phyloP scores from a whole-genome alignment of 495 filamentous ascomycete genomes.

The Xylaria intraflava region DNA sequence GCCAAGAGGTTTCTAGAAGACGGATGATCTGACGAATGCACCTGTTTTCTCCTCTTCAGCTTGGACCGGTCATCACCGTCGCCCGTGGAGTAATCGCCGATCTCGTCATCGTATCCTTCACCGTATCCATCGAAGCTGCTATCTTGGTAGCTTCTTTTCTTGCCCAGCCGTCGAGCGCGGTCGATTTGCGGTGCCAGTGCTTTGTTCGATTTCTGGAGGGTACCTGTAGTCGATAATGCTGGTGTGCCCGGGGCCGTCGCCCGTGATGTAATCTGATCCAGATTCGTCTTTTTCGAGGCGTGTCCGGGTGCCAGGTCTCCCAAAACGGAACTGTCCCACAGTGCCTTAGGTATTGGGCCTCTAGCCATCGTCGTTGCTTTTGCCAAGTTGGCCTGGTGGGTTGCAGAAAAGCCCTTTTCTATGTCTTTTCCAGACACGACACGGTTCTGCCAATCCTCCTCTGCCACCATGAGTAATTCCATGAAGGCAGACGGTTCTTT shows the following conservation, averaged over 20 bases:
- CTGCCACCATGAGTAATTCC: constrained; percentile 43
- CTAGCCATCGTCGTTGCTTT: constrained; percentile 44
- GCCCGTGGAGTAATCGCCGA: constrained; percentile 47
- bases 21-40: constrained; percentile 27
- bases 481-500: constrained; percentile 35
- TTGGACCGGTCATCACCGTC: constrained; percentile 44
- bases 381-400: constrained; percentile 25
- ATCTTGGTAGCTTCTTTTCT: constrained; percentile 49
- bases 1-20: constrained; percentile 22
- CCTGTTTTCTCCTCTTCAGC: constrained; percentile 52
- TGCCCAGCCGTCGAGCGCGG: constrained; percentile 26
- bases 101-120: constrained; percentile 46
- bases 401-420: constrained; percentile 40
- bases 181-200: constrained; percentile 28
- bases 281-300: constrained; percentile 28
- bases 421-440: constrained; percentile 51
- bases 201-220: constrained; percentile 30
- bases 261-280: constrained; percentile 32
- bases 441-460: constrained; percentile 50
- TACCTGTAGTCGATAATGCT: constrained; percentile 17
- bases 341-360: constrained; percentile 38
- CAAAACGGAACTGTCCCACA: constrained; percentile 48
- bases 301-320: constrained; percentile 38
- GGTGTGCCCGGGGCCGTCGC: constrained; percentile 33
- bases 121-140: constrained; percentile 53